Conservation (phyloP, 345 rosid species). For the Zanthoxylum bungeanum region DNA sequence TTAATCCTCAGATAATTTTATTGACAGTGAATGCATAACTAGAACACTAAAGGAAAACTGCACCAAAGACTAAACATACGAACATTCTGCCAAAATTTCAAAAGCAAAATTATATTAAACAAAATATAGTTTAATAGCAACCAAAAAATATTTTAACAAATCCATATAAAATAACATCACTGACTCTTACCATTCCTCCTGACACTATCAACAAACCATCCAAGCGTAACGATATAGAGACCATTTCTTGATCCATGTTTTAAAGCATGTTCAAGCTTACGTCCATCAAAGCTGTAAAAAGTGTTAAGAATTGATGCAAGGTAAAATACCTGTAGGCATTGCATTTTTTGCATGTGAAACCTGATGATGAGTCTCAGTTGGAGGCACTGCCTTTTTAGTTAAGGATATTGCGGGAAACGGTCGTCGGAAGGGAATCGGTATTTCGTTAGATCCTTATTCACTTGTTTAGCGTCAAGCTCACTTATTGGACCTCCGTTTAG, state of each 20-base stretch:
- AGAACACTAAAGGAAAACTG: too few species aligned
- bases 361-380: too few species aligned
- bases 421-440: too few species aligned
- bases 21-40: not conserved
- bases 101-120: not conserved
- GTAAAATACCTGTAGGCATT: too few species aligned
- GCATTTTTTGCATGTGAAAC: too few species aligned
- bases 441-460: too few species aligned
- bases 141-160: not conserved
- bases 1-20: not conserved
- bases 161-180: not conserved
- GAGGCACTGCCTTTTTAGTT: too few species aligned
- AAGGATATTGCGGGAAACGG: too few species aligned
- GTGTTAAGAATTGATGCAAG: too few species aligned
- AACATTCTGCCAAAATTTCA: not conserved
- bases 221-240: conserved; percentile 75
- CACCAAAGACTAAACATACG: not conserved
- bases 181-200: conserved; percentile 59
- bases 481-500: too few species aligned
- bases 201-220: conserved; percentile 97
- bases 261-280: conserved; percentile 85
- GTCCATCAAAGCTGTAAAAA: conserved; percentile 75
- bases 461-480: too few species aligned
- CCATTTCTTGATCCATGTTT: conserved; percentile 83
- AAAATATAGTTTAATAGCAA: too few species aligned